These are phyloP conservation scores for Elaphomyces granulatus DNA, from an alignment of 495 filamentous ascomycete genomes.

Conservation along the genomic window DNA sequence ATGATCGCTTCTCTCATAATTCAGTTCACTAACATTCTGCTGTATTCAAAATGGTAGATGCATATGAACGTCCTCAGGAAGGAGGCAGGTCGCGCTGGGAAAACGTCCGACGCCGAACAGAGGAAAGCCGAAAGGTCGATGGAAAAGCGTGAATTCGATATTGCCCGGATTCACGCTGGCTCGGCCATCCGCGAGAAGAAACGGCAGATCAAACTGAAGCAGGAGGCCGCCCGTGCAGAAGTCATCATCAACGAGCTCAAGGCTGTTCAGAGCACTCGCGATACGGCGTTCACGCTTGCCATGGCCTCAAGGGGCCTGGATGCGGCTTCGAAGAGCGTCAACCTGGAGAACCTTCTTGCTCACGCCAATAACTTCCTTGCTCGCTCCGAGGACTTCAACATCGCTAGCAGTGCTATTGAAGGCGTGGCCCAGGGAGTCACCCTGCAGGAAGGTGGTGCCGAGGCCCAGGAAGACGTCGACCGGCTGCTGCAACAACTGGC, in stretches of 20 bases:
- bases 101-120: constrained; percentile 35
- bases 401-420: constrained; percentile 31
- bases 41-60: constrained; percentile 14
- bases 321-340: constrained; percentile 31
- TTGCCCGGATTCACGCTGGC: constrained; percentile 35
- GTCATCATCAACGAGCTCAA: constrained; percentile 38
- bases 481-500: constrained; percentile 35
- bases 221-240: constrained; percentile 33
- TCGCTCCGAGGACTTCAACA: constrained; percentile 34
- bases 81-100: constrained; percentile 30
- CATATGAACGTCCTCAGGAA: constrained; percentile 36
- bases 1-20: too few relatives aligned
- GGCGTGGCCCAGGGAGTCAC: constrained; percentile 33
- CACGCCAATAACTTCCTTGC: constrained; percentile 36
- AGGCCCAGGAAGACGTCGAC: constrained; percentile 33
- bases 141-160: constrained; percentile 37
- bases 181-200: constrained; percentile 35
- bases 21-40: background rate
- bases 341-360: constrained; percentile 28
- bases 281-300: constrained; percentile 32
- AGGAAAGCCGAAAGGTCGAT: constrained; percentile 36
- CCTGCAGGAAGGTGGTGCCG: constrained; percentile 34
- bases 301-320: constrained; percentile 31
- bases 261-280: constrained; percentile 33
- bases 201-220: constrained; percentile 30